Evolutionary conservation across 164 flowering plant genomes (phyloP), one percentile per base, ranked within the genome.

Genomic region (Kingdonia uniflora): DNA sequence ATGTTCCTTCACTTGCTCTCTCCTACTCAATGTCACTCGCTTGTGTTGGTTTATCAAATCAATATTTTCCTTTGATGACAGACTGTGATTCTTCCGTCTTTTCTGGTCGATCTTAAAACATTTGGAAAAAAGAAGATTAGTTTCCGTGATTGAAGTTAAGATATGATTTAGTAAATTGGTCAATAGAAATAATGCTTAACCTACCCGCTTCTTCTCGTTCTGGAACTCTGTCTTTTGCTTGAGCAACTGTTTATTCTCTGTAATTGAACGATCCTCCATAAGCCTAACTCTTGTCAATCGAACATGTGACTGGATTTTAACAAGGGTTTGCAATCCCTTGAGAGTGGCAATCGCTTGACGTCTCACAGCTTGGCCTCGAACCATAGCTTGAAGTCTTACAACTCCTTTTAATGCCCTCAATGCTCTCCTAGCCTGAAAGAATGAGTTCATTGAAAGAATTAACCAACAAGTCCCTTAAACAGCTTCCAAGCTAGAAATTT

Each of bases 361-460:
- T 52, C 97, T 83, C 45, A 76, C 87, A 35, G 78, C 71, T 69
- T 66, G 69, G 12, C 97, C 92, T 10, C 95, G 80, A 55, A 74
- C 70, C 60, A 89, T 65, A 19, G 97, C 97, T 71, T 89, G 97
- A 55, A 89, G 81, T 64, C 60, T 80, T 64, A 89, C 92, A 23
- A 89, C 59, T 71, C 89, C 97, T 68, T 79, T 89, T 63, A 89
- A 56, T 54, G 95, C 97, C 50, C 78, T 59, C 59, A 89, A 65
- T 41, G 97, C 97, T 67, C 81, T 85, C 69, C 89, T 78, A 40
- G 97, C 97, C 97, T 88, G 67, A 48, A 52, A 39, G 54, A 61
- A 15, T 20, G 7, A 22, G 29, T 26, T 24, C 29, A 22, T 49
- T n/a, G 23, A 22, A 12, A 44, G 19, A 19, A 19, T 29, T 29